A percentile compares a stretch with the other conserved stretches of the same genome.
These are phyloP conservation scores for Phialemonium atrogriseum DNA, from an alignment of 2,329 filamentous ascomycete species.

Conservation along the genomic window DNA sequence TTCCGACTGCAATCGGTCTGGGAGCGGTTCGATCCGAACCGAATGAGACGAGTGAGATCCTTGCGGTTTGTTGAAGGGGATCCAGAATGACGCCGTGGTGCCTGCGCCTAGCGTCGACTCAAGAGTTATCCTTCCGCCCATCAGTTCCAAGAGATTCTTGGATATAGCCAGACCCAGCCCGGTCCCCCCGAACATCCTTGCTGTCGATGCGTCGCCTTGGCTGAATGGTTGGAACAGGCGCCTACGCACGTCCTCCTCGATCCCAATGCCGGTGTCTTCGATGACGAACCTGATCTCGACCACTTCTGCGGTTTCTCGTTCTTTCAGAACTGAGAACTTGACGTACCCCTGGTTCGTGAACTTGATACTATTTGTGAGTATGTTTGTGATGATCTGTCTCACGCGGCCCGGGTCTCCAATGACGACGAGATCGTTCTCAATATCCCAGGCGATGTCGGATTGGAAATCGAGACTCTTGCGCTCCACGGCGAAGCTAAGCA, in stretches of 20 bases:
- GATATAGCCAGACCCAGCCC: constrained; percentile 72
- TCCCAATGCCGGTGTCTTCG: constrained; percentile 73
- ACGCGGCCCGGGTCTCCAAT: constrained; percentile 80
- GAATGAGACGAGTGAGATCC: constrained; percentile 37
- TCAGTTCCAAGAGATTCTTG: constrained; percentile 71
- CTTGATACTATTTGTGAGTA: constrained; percentile 70
- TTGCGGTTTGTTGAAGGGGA: constrained; percentile 66
- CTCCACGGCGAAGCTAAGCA: constrained; percentile 78
- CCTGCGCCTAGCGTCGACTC: constrained; percentile 59
- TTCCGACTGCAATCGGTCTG: constrained; percentile 58
- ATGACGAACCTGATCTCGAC: constrained; percentile 64
- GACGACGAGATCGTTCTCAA: constrained; percentile 64
- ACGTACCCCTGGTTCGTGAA: constrained; percentile 64
- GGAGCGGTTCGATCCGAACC: constrained; percentile 54
- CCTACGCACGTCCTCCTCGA: constrained; percentile 67
- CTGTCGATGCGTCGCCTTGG: constrained; percentile 74
- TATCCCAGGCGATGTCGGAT: constrained; percentile 53
- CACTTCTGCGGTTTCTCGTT: constrained; percentile 54
- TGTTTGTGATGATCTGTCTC: constrained; percentile 74
- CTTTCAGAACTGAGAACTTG: constrained; percentile 55
- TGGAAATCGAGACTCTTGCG: constrained; percentile 69
- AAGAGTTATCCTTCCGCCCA: constrained; percentile 67
- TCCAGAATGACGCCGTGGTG: constrained; percentile 68
- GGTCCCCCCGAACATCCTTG: constrained; percentile 70
- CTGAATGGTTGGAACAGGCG: constrained; percentile 73